Base-by-base conservation (phyloP, 2,329 filamentous ascomycete genomes). In the Epichloe typhina region DNA sequence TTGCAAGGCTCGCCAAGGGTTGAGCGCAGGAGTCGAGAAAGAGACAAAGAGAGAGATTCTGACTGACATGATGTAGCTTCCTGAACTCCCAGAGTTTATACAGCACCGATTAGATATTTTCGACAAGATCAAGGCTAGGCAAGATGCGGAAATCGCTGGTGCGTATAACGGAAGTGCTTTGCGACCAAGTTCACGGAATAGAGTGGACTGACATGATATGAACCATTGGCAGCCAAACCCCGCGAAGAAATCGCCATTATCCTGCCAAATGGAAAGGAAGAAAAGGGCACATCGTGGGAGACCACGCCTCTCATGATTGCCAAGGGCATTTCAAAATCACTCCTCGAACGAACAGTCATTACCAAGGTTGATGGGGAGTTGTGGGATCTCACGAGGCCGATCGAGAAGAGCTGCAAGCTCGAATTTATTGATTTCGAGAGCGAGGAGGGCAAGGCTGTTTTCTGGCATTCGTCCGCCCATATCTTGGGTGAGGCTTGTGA, bases 401-500 rank as follows among this genome's bases (percentile, higher is more conserved):
- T 98, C 37, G 93, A 97, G 74, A 82, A 81, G 69, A 88, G 83
- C 72, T 93, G 88, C 72, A 85, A 80, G 59, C 77, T 98, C 31
- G 85, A 90, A 62, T 76, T 96, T 50, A 76, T 97, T 56, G 83
- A 86, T 56, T 98, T 97, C 60, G 83, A 88, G 36, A 59, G 69
- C 49, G 59, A 62, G 15, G 67, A 69, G 58, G 67, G 88, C 61
- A 90, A 93, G 72, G 88, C 88, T 66, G 91, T 97, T 51, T 98
- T 96, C 72, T 98, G 91, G 91, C 93, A 97, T 69, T 95, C 88
- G 19, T 91, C 85, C 61, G 93, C 93, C 43, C 93, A 98, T 67
- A 84, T 95, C 57, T 80, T 98, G n/a, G 93, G 93, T 59, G 93
- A 97, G 70, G 90, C 90, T 53, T 86, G 85, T 47, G 93, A 98